Conservation (phyloP, 2,329 filamentous ascomycete genomes). For the Cladophialophora bantiana region DNA sequence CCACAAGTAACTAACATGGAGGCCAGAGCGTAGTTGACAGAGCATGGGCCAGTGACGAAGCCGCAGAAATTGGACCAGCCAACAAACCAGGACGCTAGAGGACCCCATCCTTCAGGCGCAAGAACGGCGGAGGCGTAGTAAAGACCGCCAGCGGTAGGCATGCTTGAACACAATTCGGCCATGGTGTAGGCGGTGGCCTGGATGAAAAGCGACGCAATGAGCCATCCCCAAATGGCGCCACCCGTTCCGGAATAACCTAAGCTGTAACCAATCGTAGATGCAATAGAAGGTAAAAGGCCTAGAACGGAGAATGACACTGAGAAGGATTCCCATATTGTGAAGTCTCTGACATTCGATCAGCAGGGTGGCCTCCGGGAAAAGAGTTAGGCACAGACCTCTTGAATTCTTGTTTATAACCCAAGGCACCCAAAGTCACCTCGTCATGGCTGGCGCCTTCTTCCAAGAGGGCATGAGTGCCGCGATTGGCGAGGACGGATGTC, state of each 20-base stretch:
- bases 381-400: slow-evolving; percentile 31
- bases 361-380: neutral
- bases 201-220: slow-evolving; percentile 44
- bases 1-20: slow-evolving; percentile 47
- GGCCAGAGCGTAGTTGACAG: slow-evolving; percentile 47
- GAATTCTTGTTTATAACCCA: slow-evolving; percentile 49
- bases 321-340: slow-evolving; percentile 46
- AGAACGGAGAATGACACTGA: slow-evolving; percentile 47
- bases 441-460: slow-evolving; percentile 45
- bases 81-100: slow-evolving; percentile 40
- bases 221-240: slow-evolving; percentile 46
- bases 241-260: slow-evolving; percentile 46
- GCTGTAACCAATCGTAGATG: slow-evolving; percentile 47
- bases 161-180: slow-evolving; percentile 47
- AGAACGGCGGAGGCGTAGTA: slow-evolving; percentile 46
- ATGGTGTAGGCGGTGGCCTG: slow-evolving; percentile 46
- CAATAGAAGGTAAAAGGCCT: slow-evolving; percentile 50
- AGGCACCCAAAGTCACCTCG: slow-evolving; percentile 51
- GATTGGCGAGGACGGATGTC: slow-evolving; percentile 36
- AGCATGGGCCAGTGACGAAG: slow-evolving; percentile 44
- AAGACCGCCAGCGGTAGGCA: slow-evolving; percentile 47
- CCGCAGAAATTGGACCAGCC: slow-evolving; percentile 46
- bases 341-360: slow-evolving; percentile 39
- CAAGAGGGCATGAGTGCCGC: slow-evolving; percentile 35
- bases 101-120: slow-evolving; percentile 44